Evolutionary conservation across 2,329 filamentous ascomycete genomes (phyloP).

Genomic region (Scopulariopsis brevicaulis): DNA sequence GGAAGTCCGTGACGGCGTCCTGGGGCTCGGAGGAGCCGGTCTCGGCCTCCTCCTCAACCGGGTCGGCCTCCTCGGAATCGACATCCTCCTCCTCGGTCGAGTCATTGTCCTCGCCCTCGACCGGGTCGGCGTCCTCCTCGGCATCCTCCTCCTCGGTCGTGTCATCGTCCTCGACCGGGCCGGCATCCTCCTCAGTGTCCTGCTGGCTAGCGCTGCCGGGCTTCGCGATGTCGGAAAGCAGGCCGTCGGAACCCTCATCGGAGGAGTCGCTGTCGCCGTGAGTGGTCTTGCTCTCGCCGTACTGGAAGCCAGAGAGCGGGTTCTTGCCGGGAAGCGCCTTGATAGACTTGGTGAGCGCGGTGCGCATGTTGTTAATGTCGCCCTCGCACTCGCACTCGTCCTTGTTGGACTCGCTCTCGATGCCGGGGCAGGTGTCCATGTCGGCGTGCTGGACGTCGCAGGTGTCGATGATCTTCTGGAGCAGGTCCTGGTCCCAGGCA

Average conservation of each 20-base stretch:
- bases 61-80: conserved; percentile 2
- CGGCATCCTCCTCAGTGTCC: neutral
- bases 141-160: neutral
- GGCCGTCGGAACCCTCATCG: neutral
- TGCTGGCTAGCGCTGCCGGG: neutral
- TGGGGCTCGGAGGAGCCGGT: neutral
- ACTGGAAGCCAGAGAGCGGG: conserved; percentile 38
- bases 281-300: conserved; percentile 18
- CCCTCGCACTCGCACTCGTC: conserved; percentile 38
- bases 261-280: neutral
- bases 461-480: conserved; percentile 55
- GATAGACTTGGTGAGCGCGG: conserved; percentile 30
- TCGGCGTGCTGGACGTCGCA: conserved; percentile 49
- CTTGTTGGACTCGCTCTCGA: conserved; percentile 33
- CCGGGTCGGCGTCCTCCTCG: conserved; percentile 1
- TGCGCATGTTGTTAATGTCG: conserved; percentile 30
- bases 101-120: neutral
- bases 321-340: conserved; percentile 42
- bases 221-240: neutral
- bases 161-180: no score
- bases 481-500: conserved; percentile 55
- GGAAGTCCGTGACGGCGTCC: neutral
- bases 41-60: neutral
- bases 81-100: neutral
- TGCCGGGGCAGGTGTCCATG: conserved; percentile 51